These are phyloP conservation scores for Podaxis sp. DNA, from an alignment of 768 basidiomycete species.

Conservation along the genomic window DNA sequence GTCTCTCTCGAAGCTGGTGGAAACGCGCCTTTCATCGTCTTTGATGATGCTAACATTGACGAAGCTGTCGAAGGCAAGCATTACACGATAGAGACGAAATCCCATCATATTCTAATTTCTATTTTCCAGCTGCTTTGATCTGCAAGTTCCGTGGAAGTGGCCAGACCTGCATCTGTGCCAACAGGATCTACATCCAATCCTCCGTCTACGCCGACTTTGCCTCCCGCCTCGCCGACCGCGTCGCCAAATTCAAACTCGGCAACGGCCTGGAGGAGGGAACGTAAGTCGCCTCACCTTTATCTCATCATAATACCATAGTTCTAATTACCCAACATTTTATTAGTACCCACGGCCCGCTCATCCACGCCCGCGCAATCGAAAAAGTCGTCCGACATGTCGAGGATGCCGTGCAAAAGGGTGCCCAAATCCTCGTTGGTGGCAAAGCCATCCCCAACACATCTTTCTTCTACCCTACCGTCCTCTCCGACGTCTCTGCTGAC, in stretches of 20 bases:
- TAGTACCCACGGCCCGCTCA: conserved; percentile 93
- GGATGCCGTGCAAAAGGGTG: conserved; percentile 83
- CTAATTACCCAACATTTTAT: not conserved
- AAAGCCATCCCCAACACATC: conserved; percentile 52
- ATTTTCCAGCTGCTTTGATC: conserved; percentile 51
- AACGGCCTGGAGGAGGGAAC: conserved; percentile 75
- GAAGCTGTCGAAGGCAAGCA: conserved; percentile 77
- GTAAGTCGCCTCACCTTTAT: conserved; percentile 37
- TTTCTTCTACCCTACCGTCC: conserved; percentile 87
- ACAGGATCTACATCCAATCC: conserved; percentile 91
- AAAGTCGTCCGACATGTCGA: conserved; percentile 86
- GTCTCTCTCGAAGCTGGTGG: conserved; percentile 88
- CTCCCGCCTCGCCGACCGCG: conserved; percentile 76
- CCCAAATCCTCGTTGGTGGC: conserved; percentile 88
- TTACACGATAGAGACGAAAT: not conserved
- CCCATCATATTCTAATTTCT: not conserved
- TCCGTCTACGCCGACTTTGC: conserved; percentile 92
- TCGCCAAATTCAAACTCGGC: conserved; percentile 82
- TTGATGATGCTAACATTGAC: conserved; percentile 92
- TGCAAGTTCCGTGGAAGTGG: conserved; percentile 82
- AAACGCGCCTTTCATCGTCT: conserved; percentile 95
- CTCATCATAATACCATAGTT: not conserved
- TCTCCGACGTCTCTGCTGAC: conserved; percentile 71
- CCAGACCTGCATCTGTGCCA: conserved; percentile 86
- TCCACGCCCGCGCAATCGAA: conserved; percentile 78